Base-by-base conservation (phyloP, 352 stramenopile species). In the Phytophthora idaei region DNA sequence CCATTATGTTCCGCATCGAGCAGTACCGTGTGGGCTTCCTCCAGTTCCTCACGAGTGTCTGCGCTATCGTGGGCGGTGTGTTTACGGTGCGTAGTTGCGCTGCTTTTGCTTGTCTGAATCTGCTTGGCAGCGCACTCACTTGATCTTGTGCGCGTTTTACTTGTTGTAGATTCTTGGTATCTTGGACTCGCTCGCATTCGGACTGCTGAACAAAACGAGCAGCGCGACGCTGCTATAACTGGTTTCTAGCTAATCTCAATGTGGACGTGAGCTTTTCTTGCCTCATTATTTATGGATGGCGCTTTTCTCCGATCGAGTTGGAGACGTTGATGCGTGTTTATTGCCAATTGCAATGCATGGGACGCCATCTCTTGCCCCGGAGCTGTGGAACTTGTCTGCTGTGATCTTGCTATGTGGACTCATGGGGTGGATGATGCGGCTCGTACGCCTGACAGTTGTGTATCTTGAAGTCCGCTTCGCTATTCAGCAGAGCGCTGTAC, bases 1-100 rank as follows among this genome's bases (percentile, higher is more conserved):
- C 98, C 5, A 92, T 99, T 69, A 98, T 91, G 94, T 97, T 91
- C 61, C 97, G 59, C 76, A 98, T 99, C 69, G 94, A 99, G 66
- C 90, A 98, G 67, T 94, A 92, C 67, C 85, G 81, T 74, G 92
- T 83, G 85, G 93, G 92, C 32, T 89, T 96, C 17, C 63, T 93
- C 3, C 78, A 93, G 61, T 98, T 98, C 76, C 78, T 98, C 28
- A 98, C 93, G 3, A 96, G 88, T 66, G 81, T 97, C 53, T 98
- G 88, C 63, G 94, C 93, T 4, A 97, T 98, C 61, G 76, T 98
- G 31, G 94, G 94, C 28, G 94, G 94, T 28, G 81, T 97, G 11
- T 97, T 96, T 76, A 96, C 90, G 50, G 85, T 97, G 31, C 49
- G 78, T 81, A 25, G 17, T 64, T 55, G 57, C 53, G 4, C 50